Evolutionary conservation across 768 basidiomycete species (phyloP).

Genomic region (Auriscalpium orientale): DNA sequence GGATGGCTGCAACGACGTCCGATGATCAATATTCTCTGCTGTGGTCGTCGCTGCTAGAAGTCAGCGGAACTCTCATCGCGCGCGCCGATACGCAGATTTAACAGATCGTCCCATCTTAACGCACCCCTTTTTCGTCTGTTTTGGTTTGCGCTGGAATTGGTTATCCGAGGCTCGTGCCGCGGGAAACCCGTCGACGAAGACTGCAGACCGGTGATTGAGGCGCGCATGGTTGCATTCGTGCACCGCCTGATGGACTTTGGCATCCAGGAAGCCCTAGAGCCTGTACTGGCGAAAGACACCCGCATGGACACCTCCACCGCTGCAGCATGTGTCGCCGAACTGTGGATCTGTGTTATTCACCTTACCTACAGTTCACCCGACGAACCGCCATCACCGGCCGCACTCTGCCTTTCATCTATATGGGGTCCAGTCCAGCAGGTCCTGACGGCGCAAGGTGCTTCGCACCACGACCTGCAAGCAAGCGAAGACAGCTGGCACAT

Average conservation of each 20-base stretch:
- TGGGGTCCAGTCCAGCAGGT: slow-evolving; percentile 38
- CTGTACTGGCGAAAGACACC: slow-evolving; percentile 27
- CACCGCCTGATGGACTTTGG: slow-evolving; percentile 45
- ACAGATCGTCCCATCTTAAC: background rate
- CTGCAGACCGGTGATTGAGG: background rate
- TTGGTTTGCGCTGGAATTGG: slow-evolving; percentile 12
- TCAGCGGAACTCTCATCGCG: slow-evolving; percentile 6
- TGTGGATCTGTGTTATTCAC: slow-evolving; percentile 73
- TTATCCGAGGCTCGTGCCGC: slow-evolving; percentile 4
- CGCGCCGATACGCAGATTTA: slow-evolving; percentile 8
- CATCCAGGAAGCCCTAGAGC: slow-evolving; percentile 36
- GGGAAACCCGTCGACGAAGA: slow-evolving; percentile 1
- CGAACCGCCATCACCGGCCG: slow-evolving; percentile 6
- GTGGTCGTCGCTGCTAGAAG: slow-evolving; percentile 8
- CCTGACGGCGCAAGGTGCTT: slow-evolving; percentile 15
- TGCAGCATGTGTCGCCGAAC: slow-evolving; percentile 42
- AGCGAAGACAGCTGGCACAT: slow-evolving; percentile 71
- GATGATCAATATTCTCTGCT: slow-evolving; percentile 2
- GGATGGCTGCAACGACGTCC: background rate
- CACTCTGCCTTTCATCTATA: slow-evolving; percentile 28
- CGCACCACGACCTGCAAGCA: slow-evolving; percentile 27
- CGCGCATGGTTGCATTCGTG: slow-evolving; percentile 1
- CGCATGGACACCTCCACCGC: slow-evolving; percentile 30
- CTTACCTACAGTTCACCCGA: slow-evolving; percentile 22
- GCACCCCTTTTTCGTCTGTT: slow-evolving; percentile 2